A percentile compares a stretch with the other conserved stretches of the same genome.
Evolutionary conservation across 352 stramenopile species (phyloP).

Genomic region (Pythium pectinolyticum): DNA sequence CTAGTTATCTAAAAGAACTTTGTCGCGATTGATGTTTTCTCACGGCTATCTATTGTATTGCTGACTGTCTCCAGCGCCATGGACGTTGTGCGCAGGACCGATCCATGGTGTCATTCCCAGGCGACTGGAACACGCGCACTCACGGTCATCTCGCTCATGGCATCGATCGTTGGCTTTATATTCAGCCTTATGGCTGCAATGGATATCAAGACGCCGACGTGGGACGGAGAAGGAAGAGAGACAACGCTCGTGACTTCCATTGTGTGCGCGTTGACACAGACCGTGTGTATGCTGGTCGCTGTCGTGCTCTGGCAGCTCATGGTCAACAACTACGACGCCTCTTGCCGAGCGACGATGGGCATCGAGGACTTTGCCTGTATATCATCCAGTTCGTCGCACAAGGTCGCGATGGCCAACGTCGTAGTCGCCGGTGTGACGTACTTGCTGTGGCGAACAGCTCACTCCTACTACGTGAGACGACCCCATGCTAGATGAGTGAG

Average conservation of each 20-base stretch:
- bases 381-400: constrained; percentile 36
- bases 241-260: constrained; percentile 54
- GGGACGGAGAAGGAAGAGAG: constrained; percentile 65
- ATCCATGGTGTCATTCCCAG: constrained; percentile 68
- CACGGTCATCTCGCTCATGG: constrained; percentile 51
- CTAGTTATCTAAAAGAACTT: too few species aligned
- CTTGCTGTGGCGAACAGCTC: constrained; percentile 54
- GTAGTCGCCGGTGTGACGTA: constrained; percentile 49
- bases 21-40: too few species aligned
- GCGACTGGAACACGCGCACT: constrained; percentile 48
- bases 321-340: constrained; percentile 45
- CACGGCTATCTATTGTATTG: too few species aligned
- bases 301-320: constrained; percentile 65
- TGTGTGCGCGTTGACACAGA: constrained; percentile 55
- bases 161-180: constrained; percentile 54
- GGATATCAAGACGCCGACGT: constrained; percentile 66
- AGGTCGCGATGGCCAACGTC: constrained; percentile 42
- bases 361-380: constrained; percentile 67
- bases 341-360: constrained; percentile 41
- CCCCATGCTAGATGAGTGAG: too few species aligned
- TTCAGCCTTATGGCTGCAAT: constrained; percentile 53
- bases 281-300: constrained; percentile 39
- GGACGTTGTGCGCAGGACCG: constrained; percentile 16
- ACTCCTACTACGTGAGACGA: constrained; percentile 59
- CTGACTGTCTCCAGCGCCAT: constrained; percentile 20